Evolutionary conservation across 345 rosid genomes (phyloP).

Genomic region (Raphanus raphanistrum): DNA sequence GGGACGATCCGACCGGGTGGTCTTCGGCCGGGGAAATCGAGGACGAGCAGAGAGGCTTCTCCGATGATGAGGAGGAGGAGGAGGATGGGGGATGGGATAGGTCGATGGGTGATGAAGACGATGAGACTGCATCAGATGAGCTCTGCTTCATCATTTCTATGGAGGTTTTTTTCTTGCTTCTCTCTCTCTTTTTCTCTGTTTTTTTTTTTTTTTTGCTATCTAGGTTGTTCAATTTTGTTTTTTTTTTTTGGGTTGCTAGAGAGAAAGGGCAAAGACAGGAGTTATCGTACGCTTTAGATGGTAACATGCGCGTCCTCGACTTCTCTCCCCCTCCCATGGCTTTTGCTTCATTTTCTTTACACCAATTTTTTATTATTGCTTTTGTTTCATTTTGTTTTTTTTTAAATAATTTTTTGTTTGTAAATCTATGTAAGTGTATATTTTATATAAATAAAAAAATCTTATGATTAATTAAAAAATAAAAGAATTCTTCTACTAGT

Average conservation of each 20-base stretch:
- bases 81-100: background rate
- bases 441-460: no score
- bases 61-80: constrained; percentile 41
- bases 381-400: no score
- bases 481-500: no score
- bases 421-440: no score
- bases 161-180: background rate
- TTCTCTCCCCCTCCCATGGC: no score
- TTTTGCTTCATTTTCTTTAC: no score
- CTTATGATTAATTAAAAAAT: no score
- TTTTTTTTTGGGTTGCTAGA: background rate
- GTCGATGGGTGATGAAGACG: background rate
- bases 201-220: background rate
- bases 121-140: background rate
- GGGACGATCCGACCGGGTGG: constrained; percentile 49
- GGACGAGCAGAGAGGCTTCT: constrained; percentile 45
- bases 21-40: constrained; percentile 61
- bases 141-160: background rate
- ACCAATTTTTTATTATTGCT: no score
- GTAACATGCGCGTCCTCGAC: background rate
- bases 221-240: background rate
- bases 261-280: background rate
- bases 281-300: background rate
- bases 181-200: background rate
- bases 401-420: no score